phyloP scores from a whole-genome alignment of 805 yeast species.

The Lachancea waltii region DNA sequence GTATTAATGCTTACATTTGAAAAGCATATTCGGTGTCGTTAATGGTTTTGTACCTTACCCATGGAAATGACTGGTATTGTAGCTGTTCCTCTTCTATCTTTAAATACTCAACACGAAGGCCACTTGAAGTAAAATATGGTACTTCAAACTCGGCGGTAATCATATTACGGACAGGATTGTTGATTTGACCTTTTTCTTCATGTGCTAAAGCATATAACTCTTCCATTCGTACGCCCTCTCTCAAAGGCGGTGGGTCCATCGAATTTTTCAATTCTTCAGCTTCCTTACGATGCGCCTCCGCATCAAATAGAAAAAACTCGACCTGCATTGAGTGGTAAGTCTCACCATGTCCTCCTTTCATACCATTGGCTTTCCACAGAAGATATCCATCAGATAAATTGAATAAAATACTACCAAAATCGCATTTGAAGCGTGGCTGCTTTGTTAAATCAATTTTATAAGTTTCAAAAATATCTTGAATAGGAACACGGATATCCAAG shows the following conservation, averaged over 20 bases:
- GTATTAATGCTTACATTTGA: conserved; percentile 11
- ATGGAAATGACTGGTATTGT: conserved; percentile 65
- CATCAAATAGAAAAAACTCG: conserved; percentile 37
- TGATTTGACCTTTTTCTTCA: conserved; percentile 15
- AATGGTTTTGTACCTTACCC: conserved; percentile 58
- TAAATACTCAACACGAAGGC: conserved; percentile 58
- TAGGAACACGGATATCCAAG: conserved; percentile 29
- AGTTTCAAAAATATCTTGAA: conserved; percentile 30
- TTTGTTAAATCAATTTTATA: conserved; percentile 39
- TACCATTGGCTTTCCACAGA: conserved; percentile 62
- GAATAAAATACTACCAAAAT: conserved; percentile 63
- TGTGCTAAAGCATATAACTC: conserved; percentile 31
- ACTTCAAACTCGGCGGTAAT: conserved; percentile 54
- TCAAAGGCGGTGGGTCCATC: conserved; percentile 35
- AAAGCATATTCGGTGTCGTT: conserved; percentile 37
- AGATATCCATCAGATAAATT: conserved; percentile 64
- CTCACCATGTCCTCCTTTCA: conserved; percentile 53
- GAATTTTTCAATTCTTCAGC: conserved; percentile 25
- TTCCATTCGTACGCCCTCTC: conserved; percentile 30
- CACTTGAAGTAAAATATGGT: conserved; percentile 59
- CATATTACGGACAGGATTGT: conserved; percentile 3
- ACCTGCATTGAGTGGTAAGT: conserved; percentile 48
- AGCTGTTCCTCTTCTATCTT: conserved; percentile 58
- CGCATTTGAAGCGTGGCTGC: conserved; percentile 62
- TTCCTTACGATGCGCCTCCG: conserved; percentile 19